phyloP scores from a whole-genome alignment of 345 rosid genomes.

The Citrus maxima region DNA sequence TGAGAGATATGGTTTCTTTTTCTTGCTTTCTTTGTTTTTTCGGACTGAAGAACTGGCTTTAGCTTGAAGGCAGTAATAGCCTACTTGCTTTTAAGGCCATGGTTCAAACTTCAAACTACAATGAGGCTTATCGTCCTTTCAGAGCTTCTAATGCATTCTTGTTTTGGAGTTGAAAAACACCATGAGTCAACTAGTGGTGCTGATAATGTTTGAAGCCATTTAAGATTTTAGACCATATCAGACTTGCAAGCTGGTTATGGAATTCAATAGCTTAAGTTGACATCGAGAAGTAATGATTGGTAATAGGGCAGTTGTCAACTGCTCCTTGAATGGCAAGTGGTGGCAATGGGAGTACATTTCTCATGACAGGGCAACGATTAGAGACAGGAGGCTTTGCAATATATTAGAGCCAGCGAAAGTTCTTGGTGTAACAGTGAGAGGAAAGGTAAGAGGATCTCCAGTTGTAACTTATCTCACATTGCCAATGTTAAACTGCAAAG shows the following conservation, averaged over 20 bases:
- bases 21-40: too few relatives aligned
- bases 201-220: not conserved
- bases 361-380: not conserved
- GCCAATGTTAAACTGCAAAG: constrained; percentile 5
- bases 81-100: not conserved
- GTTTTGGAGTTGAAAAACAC: not conserved
- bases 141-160: not conserved
- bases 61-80: not conserved
- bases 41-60: not conserved
- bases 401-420: not conserved
- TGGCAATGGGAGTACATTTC: not conserved
- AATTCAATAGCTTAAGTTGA: not conserved
- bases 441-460: not conserved
- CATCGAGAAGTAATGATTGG: not conserved
- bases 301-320: not conserved
- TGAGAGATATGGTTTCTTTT: not conserved
- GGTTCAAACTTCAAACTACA: not conserved
- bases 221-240: not conserved
- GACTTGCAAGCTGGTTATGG: not conserved
- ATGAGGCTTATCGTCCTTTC: not conserved
- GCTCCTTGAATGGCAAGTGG: not conserved
- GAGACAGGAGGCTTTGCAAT: not conserved
- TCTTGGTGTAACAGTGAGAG: not conserved
- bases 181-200: not conserved
- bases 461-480: not conserved